A percentile compares a stretch with the other conserved stretches of the same genome.
Evolutionary conservation across 2,329 filamentous ascomycete species (phyloP).

Genomic region (Verticillium tricorpus): DNA sequence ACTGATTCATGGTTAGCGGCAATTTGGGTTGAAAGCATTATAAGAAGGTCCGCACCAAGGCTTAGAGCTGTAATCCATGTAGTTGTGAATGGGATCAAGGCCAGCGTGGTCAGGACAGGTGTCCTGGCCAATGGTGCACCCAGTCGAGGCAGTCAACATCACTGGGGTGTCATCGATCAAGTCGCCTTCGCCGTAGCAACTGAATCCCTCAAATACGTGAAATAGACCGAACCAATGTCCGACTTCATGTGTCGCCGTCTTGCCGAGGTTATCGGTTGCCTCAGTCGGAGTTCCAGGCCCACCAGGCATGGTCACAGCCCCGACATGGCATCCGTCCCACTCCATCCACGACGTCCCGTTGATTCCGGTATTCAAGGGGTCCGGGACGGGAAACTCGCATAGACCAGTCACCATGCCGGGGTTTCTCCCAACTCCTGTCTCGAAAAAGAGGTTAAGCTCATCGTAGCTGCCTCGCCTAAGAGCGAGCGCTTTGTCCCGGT

Average conservation of each 20-base stretch:
- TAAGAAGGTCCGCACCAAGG: slow-evolving; percentile 9
- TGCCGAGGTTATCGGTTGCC: slow-evolving; percentile 12
- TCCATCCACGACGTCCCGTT: slow-evolving; percentile 2
- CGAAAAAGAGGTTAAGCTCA: slow-evolving; percentile 43
- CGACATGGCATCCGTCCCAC: slow-evolving; percentile 7
- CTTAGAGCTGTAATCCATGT: slow-evolving; percentile 19
- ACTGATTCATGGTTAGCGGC: neutral
- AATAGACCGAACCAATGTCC: slow-evolving; percentile 40
- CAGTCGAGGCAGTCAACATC: slow-evolving; percentile 20
- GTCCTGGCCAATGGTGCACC: slow-evolving; percentile 25
- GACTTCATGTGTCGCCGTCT: slow-evolving; percentile 28
- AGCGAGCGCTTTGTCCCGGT: slow-evolving; percentile 12
- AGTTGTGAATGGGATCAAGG: slow-evolving; percentile 22
- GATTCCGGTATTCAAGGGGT: slow-evolving; percentile 2
- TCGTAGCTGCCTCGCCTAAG: slow-evolving; percentile 36
- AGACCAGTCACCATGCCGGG: slow-evolving; percentile 24
- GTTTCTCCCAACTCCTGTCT: slow-evolving; percentile 14
- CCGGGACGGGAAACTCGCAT: slow-evolving; percentile 32
- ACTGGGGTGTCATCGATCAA: slow-evolving; percentile 32
- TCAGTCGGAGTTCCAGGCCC: slow-evolving; percentile 8
- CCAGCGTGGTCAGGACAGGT: slow-evolving; percentile 19
- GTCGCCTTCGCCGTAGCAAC: slow-evolving; percentile 25
- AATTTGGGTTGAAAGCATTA: neutral
- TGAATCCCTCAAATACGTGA: slow-evolving; percentile 34
- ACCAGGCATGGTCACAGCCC: slow-evolving; percentile 11